Conservation (phyloP, 441 rosid species). For the Mallotus repandus region DNA sequence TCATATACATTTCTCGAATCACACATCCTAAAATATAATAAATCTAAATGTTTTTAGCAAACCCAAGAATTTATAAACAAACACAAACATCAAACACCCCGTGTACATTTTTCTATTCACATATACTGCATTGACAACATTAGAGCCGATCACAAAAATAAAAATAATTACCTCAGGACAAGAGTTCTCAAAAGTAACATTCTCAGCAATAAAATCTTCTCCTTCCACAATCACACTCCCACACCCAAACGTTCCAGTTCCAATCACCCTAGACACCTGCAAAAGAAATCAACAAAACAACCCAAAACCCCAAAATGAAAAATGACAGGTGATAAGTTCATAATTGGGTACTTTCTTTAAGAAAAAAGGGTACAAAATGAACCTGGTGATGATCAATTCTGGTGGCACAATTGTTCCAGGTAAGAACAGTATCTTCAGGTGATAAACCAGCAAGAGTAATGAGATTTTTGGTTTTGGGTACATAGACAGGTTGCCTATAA, state of each 20-base stretch:
- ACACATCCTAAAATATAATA: too few relatives aligned
- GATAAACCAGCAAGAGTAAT: conserved; percentile 75
- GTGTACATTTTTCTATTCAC: not conserved
- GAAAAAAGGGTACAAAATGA: not conserved
- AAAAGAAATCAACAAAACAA: conserved; percentile 3
- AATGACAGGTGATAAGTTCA: not conserved
- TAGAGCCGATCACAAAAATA: too few relatives aligned
- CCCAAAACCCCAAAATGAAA: not conserved
- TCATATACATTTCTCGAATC: not conserved
- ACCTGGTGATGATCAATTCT: conserved; percentile 92
- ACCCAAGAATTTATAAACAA: not conserved
- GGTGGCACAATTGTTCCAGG: conserved; percentile 85
- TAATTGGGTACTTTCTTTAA: too few relatives aligned
- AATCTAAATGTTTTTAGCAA: not conserved
- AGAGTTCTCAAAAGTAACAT: conserved; percentile 92
- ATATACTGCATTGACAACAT: too few relatives aligned
- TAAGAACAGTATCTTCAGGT: conserved; percentile 69
- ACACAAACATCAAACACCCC: not conserved
- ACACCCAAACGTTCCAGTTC: conserved; percentile 95
- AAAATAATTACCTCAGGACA: conserved; percentile 60
- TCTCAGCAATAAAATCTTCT: conserved; percentile 93
- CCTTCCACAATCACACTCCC: conserved; percentile 94
- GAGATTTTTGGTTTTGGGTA: conserved; percentile 89
- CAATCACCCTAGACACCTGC: conserved; percentile 72
- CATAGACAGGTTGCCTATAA: conserved; percentile 75